Conservation (phyloP, 1,284 basidiomycete species). For the Fistulinella staudtii region DNA sequence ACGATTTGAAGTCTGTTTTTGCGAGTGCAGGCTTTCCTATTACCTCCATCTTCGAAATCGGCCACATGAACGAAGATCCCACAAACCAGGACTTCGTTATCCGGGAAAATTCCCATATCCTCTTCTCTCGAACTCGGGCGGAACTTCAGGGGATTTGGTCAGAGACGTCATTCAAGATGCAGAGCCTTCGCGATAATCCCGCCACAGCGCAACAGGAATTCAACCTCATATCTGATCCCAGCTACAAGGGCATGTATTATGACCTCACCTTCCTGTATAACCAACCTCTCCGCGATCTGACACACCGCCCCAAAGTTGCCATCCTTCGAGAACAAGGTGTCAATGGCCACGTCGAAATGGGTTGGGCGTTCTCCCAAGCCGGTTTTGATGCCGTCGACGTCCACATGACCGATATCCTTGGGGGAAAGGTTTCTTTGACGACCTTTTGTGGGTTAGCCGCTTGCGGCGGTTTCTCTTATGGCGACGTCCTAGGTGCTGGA, state of each 20-base stretch:
- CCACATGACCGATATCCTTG: constrained; percentile 96
- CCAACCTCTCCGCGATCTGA: constrained; percentile 31
- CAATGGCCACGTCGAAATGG: constrained; percentile 99
- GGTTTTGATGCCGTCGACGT: constrained; percentile 96
- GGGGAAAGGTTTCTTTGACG: constrained; percentile 59
- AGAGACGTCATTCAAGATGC: constrained; percentile 93
- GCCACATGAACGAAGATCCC: constrained; percentile 52
- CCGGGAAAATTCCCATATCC: constrained; percentile 45
- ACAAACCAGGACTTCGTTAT: constrained; percentile 64
- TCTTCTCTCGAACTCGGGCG: constrained; percentile 68
- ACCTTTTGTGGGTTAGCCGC: constrained; percentile 88
- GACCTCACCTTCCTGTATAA: constrained; percentile 64
- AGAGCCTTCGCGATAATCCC: constrained; percentile 85
- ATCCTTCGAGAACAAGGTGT: constrained; percentile 98
- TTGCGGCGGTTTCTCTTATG: constrained; percentile 98
- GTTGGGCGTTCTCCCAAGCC: constrained; percentile 90
- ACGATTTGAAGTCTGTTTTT: constrained; percentile 61
- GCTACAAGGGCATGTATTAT: constrained; percentile 71
- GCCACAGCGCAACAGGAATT: constrained; percentile 80
- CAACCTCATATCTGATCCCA: constrained; percentile 65
- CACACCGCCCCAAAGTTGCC: constrained; percentile 80
- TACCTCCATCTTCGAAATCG: constrained; percentile 72
- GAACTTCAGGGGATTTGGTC: constrained; percentile 86
- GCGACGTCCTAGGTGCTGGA: constrained; percentile 96
- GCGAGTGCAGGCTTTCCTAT: constrained; percentile 69